Conservation (phyloP, 2,329 filamentous ascomycete species). For the Penicillium sp. region DNA sequence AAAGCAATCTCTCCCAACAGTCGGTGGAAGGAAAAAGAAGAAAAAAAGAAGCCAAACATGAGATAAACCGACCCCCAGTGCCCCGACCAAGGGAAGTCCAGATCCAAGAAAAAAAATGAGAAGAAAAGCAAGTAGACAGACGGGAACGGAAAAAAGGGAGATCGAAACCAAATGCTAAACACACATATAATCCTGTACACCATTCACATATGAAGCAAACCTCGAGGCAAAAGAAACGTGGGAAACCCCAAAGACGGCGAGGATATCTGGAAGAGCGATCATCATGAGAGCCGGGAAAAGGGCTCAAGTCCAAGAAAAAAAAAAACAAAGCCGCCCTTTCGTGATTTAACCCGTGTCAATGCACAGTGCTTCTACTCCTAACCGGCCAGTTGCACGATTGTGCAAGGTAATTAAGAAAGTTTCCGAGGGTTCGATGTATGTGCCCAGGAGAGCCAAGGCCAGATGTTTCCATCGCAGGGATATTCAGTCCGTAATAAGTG, state of each 20-base stretch:
- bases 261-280: conserved; percentile 25
- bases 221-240: conserved; percentile 15
- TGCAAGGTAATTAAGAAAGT: conserved; percentile 20
- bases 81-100: conserved; percentile 19
- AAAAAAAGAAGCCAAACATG: conserved; percentile 32
- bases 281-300: conserved; percentile 25
- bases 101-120: conserved; percentile 19
- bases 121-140: neutral
- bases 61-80: conserved; percentile 26
- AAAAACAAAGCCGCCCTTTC: conserved; percentile 38
- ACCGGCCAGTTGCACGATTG: conserved; percentile 26
- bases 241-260: conserved; percentile 15
- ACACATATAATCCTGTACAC: conserved; percentile 24
- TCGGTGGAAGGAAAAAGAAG: conserved; percentile 27
- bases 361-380: conserved; percentile 31
- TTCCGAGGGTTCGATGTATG: conserved; percentile 12
- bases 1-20: conserved; percentile 36
- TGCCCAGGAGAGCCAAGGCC: conserved; percentile 5
- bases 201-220: conserved; percentile 3
- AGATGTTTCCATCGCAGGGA: conserved; percentile 17
- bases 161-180: conserved; percentile 18
- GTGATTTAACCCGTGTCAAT: conserved; percentile 22
- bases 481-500: conserved; percentile 18
- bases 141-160: conserved; percentile 10
- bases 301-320: conserved; percentile 19